These are phyloP conservation scores for Cladosporium cucumerinum DNA, from an alignment of 2,329 filamentous ascomycete species.

Conservation along the genomic window DNA sequence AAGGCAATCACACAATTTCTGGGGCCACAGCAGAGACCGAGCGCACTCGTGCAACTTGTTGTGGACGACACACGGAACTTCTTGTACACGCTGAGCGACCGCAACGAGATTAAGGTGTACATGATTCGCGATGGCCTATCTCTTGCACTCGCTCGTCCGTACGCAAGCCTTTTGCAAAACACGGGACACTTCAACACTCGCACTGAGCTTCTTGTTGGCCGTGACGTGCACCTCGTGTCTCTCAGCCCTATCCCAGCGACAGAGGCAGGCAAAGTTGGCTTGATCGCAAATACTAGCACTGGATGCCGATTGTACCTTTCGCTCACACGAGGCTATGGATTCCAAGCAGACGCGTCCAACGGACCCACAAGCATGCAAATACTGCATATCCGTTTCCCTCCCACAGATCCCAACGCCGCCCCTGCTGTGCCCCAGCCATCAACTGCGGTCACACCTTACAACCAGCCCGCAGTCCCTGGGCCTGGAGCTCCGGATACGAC, in stretches of 20 bases:
- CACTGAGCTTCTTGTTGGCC: conserved; percentile 66
- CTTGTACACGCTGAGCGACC: conserved; percentile 85
- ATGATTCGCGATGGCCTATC: conserved; percentile 66
- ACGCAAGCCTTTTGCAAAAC: conserved; percentile 57
- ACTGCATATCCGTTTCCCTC: conserved; percentile 94
- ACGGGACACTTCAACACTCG: conserved; percentile 80
- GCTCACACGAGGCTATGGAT: conserved; percentile 71
- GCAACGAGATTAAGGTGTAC: conserved; percentile 86
- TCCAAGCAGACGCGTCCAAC: conserved; percentile 57
- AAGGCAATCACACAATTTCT: conserved; percentile 27
- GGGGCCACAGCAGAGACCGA: conserved; percentile 41
- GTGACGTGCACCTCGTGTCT: conserved; percentile 69
- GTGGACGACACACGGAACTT: conserved; percentile 85
- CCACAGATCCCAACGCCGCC: conserved; percentile 41
- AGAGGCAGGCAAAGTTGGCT: conserved; percentile 77
- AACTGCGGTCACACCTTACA: conserved; percentile 23
- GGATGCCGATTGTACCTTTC: conserved; percentile 91
- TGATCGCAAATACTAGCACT: conserved; percentile 86
- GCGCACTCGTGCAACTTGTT: conserved; percentile 73
- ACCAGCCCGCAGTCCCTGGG: conserved; percentile 15
- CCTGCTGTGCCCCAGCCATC: conserved; percentile 21
- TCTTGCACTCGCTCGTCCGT: conserved; percentile 54
- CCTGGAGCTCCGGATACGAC: conserved; percentile 31
- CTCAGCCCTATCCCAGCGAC: conserved; percentile 78
- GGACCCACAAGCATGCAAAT: conserved; percentile 94